These are phyloP conservation scores for Saururus chinensis DNA, from an alignment of 164 flowering plant genomes.

Conservation along the genomic window DNA sequence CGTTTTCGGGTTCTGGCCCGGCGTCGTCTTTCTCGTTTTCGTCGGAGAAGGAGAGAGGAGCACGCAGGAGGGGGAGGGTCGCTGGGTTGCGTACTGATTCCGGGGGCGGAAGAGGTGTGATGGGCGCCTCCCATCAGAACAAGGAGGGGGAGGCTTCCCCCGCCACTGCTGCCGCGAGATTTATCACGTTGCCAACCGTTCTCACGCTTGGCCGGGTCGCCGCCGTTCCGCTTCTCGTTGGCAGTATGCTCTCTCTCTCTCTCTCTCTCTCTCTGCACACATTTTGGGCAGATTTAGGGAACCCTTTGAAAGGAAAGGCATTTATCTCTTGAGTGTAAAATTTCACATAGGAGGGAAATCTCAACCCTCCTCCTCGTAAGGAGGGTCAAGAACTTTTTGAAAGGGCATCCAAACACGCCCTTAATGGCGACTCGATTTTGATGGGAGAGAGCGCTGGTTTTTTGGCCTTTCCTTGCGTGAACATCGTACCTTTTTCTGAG, in stretches of 20 bases:
- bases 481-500: too few relatives aligned
- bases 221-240: slow-evolving; percentile 63
- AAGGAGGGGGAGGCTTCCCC: background rate
- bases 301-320: too few relatives aligned
- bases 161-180: slow-evolving; percentile 10
- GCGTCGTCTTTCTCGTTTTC: background rate
- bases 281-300: too few relatives aligned
- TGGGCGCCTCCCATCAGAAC: background rate
- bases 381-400: too few relatives aligned
- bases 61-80: slow-evolving; percentile 1
- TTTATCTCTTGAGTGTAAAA: too few relatives aligned
- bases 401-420: too few relatives aligned
- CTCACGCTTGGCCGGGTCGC: slow-evolving; percentile 83
- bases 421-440: background rate
- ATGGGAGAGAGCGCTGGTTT: too few relatives aligned
- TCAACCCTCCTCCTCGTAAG: too few relatives aligned
- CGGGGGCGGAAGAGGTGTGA: slow-evolving; percentile 1
- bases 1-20: background rate
- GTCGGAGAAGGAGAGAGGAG: background rate
- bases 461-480: background rate
- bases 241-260: slow-evolving; percentile 31
- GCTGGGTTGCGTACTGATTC: background rate
- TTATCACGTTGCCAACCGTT: slow-evolving; percentile 76
- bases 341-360: too few relatives aligned
- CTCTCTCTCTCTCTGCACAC: background rate